phyloP scores from a whole-genome alignment of 2,329 filamentous ascomycete species.

The Aspergillus sp. region DNA sequence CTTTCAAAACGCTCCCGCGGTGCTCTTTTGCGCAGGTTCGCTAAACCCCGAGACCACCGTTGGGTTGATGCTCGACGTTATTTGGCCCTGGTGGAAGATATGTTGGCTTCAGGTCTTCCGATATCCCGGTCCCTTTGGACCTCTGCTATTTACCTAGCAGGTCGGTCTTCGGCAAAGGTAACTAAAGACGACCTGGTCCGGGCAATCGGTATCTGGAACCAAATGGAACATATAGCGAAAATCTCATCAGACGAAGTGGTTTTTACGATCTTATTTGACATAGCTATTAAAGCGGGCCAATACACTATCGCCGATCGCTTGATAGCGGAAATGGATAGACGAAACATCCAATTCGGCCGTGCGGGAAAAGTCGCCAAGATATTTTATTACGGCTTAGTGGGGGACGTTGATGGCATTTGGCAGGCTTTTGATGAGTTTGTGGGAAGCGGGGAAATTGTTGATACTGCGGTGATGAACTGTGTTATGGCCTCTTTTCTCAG shows the following conservation, averaged over 20 bases:
- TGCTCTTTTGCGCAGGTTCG: constrained; percentile 66
- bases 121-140: constrained; percentile 76
- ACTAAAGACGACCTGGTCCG: constrained; percentile 63
- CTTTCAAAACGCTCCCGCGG: constrained; percentile 57
- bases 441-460: constrained; percentile 81
- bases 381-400: constrained; percentile 74
- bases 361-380: constrained; percentile 82
- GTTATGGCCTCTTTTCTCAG: constrained; percentile 77
- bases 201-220: constrained; percentile 76
- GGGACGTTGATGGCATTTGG: constrained; percentile 72
- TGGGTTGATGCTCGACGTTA: constrained; percentile 69
- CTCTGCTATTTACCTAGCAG: constrained; percentile 75
- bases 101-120: constrained; percentile 70
- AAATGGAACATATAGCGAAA: constrained; percentile 77
- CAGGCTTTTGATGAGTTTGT: constrained; percentile 80
- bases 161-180: constrained; percentile 64
- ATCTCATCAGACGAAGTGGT: constrained; percentile 72
- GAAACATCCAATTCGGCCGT: constrained; percentile 69
- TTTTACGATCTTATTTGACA: constrained; percentile 89
- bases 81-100: constrained; percentile 79
- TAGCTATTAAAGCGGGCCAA: constrained; percentile 81
- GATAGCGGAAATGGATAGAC: constrained; percentile 73
- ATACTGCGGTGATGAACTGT: constrained; percentile 82
- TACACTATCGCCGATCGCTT: constrained; percentile 82
- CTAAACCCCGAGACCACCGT: constrained; percentile 47